phyloP scores from a whole-genome alignment of 2,329 filamentous ascomycete genomes.

The Beauveria scarabaeidicola region DNA sequence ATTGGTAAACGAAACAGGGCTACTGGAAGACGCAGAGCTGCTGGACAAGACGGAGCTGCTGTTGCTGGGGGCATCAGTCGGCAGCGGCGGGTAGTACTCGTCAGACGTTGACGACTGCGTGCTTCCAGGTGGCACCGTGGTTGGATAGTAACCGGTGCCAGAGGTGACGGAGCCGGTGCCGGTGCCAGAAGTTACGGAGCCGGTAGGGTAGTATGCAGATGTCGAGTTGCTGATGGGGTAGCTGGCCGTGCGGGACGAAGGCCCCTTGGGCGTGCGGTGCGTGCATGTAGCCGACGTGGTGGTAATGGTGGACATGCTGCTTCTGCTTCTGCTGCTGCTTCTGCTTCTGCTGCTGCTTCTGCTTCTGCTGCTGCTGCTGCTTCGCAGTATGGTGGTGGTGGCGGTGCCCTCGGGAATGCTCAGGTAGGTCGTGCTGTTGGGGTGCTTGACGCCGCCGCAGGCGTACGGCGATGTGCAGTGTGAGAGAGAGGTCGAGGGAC shows the following conservation, averaged over 20 bases:
- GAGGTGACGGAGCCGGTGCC: neutral
- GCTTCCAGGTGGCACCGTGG: no score
- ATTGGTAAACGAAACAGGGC: no score
- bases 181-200: neutral
- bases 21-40: neutral
- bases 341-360: neutral
- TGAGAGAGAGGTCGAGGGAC: neutral
- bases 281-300: neutral
- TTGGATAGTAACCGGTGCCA: no score
- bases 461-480: conserved; percentile 12
- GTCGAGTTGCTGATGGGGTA: conserved; percentile 3
- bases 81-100: no score
- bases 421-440: neutral
- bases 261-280: neutral
- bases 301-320: neutral
- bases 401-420: neutral
- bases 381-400: neutral
- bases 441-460: conserved; percentile 10
- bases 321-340: neutral
- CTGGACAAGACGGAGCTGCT: neutral
- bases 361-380: neutral
- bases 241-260: neutral
- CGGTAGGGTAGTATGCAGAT: neutral
- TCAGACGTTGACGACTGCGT: no score
- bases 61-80: neutral